Evolutionary conservation across 495 filamentous ascomycete genomes (phyloP).

Genomic region (Lophiostoma macrostomum): DNA sequence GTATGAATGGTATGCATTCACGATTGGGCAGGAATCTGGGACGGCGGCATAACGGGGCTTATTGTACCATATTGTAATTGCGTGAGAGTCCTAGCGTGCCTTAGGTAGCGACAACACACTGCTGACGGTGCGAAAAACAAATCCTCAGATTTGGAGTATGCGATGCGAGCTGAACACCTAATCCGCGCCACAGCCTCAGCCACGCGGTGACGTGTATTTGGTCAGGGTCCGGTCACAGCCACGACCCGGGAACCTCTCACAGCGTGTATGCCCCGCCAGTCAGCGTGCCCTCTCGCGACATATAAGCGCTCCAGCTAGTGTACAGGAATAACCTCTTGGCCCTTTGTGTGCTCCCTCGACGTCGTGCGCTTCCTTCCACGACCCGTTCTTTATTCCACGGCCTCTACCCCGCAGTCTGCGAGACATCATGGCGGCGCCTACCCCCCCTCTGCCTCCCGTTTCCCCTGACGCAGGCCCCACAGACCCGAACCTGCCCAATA

Average conservation of each 20-base stretch:
- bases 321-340: neutral
- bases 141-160: too few species aligned
- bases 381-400: neutral
- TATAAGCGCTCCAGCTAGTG: conserved; percentile 11
- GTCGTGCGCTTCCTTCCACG: neutral
- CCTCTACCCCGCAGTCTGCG: conserved; percentile 2
- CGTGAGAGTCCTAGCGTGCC: too few species aligned
- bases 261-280: conserved; percentile 1
- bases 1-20: too few species aligned
- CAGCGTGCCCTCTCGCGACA: neutral
- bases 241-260: conserved; percentile 2
- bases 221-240: neutral
- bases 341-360: neutral
- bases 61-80: too few species aligned
- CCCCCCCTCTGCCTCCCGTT: conserved; percentile 24
- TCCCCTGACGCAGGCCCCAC: conserved; percentile 33
- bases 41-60: too few species aligned
- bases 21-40: too few species aligned
- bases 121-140: too few species aligned
- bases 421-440: conserved; percentile 31
- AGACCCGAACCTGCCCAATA: conserved; percentile 25
- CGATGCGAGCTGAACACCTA: neutral
- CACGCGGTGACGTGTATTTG: conserved; percentile 3
- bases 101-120: too few species aligned
- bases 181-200: conserved; percentile 4